Conservation (phyloP, 2,329 filamentous ascomycete species). For the Colletotrichum cereale region DNA sequence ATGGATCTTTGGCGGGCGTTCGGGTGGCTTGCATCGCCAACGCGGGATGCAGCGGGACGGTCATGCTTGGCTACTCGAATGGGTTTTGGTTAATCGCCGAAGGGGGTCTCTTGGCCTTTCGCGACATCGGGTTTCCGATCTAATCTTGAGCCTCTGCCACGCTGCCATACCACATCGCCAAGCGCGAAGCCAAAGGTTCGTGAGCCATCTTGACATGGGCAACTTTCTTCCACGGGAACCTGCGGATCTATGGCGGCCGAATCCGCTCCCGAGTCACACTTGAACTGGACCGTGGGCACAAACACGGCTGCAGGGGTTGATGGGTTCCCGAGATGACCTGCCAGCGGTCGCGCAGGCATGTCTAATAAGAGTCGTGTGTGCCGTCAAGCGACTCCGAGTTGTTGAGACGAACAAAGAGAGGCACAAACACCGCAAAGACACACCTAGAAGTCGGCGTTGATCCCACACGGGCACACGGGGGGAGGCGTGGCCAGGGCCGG, state of each 20-base stretch:
- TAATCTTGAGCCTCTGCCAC: not conserved
- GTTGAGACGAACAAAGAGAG: not conserved
- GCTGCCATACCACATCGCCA: not conserved
- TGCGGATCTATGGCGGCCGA: not conserved
- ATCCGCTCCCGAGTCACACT: not conserved
- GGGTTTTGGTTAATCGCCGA: not conserved
- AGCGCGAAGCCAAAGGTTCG: not conserved
- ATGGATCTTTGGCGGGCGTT: constrained; percentile 30
- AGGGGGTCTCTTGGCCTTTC: not conserved
- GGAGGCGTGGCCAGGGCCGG: constrained; percentile 32
- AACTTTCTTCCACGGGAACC: not conserved
- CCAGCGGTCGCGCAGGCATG: not conserved
- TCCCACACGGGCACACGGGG: too few relatives aligned
- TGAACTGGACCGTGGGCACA: not conserved
- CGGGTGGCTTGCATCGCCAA: constrained; percentile 39
- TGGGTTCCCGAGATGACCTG: constrained; percentile 6
- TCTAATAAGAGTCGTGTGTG: not conserved
- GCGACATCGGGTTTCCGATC: constrained; percentile 19
- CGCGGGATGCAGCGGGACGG: constrained; percentile 19
- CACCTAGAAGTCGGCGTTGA: not conserved
- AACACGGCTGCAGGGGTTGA: constrained; percentile 20
- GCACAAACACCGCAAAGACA: not conserved
- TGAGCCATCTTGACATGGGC: not conserved
- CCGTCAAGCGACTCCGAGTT: not conserved
- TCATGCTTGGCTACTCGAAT: constrained; percentile 20